Percentiles rank a stretch among this genome's conserved stretches.
These are phyloP conservation scores for Podila epicladia DNA, from an alignment of 192 early-diverging fungal genomes.

Conservation along the genomic window DNA sequence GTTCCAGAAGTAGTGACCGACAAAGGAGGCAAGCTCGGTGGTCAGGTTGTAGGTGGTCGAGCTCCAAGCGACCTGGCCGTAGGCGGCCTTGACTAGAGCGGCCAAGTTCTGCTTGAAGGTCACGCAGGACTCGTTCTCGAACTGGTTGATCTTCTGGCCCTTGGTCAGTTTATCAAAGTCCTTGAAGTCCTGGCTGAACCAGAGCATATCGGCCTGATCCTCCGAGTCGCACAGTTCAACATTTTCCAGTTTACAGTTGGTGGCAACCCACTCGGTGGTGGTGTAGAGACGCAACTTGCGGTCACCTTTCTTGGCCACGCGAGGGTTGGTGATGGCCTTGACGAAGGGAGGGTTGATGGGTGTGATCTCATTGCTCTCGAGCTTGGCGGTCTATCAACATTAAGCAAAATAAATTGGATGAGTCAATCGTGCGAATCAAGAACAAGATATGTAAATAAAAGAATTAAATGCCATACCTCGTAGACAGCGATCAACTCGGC, in stretches of 20 bases:
- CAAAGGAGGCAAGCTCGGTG: slow-evolving; percentile 50
- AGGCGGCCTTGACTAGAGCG: slow-evolving; percentile 49
- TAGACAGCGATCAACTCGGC: slow-evolving; percentile 47
- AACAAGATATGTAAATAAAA: background rate
- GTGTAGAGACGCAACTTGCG: slow-evolving; percentile 45
- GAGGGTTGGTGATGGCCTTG: slow-evolving; percentile 17
- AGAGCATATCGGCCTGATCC: slow-evolving; percentile 54
- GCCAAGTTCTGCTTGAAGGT: slow-evolving; percentile 57
- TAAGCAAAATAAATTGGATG: background rate
- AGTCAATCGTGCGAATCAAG: background rate
- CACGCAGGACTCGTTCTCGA: slow-evolving; percentile 54
- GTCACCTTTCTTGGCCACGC: background rate
- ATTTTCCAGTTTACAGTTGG: slow-evolving; percentile 51
- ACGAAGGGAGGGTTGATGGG: slow-evolving; percentile 45
- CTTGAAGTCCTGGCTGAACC: slow-evolving; percentile 55
- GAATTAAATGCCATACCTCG: slow-evolving; percentile 24
- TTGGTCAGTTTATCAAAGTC: slow-evolving; percentile 52
- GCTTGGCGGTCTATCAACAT: slow-evolving; percentile 22
- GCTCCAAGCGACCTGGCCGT: slow-evolving; percentile 53
- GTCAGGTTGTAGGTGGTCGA: slow-evolving; percentile 55
- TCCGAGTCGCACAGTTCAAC: slow-evolving; percentile 45
- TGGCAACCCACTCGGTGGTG: slow-evolving; percentile 53
- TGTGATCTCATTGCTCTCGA: slow-evolving; percentile 31
- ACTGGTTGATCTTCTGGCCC: slow-evolving; percentile 55
- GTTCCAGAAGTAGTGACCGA: slow-evolving; percentile 55